Evolutionary conservation across 768 basidiomycete genomes (phyloP), one percentile per base, ranked within the genome.

Genomic region (Stropharia rugosoannulata): DNA sequence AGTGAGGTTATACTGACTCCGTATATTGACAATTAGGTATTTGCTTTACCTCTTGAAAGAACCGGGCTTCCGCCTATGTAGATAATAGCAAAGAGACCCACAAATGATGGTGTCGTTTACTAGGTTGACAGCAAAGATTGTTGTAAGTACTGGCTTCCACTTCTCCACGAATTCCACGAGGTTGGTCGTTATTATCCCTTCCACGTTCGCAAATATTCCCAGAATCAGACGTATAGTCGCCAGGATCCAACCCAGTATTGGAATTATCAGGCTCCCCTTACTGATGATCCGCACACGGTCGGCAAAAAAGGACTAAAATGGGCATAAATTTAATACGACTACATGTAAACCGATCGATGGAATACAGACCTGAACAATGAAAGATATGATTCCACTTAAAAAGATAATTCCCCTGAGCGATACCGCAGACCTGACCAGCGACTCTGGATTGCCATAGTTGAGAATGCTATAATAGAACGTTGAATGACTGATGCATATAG

Each of bases 231-330:
- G 38, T 10, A 52, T 12, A 5, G 18, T 15, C 8, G 41, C 19
- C 12, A 52, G 39, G 9, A 22, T 35, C 51, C 51, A 52, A 29
- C 51, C 41, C 9, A 52, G 11, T 16, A 52, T 18, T n/a, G 51
- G 51, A 25, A 52, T 52, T 18, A 52, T 10, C 2, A 51, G 16
- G 12, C n/a, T 41, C 15, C 41, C 41, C 7, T 40, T 41, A 29
- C 51, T 52, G 39, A 52, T 37, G 15, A 52, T 43, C 45, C 45
- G 1, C 12, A 44, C 49, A n/a, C 55, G 38, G 6, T 56, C 29
- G n/a, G 49, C 55, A 37, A 56, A 56, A 38, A 56, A 56, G 9
- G 44, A 15, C 55, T 56, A 19, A 29, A 9, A 35, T 6, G 16
- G 18, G 10, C 18, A 10, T 40, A 19, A 16, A 6, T 12, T 27